A percentile compares a stretch with the other conserved stretches of the same genome.
Evolutionary conservation across 257 asterid genomes (phyloP).

Genomic region (Perilla frutescens): DNA sequence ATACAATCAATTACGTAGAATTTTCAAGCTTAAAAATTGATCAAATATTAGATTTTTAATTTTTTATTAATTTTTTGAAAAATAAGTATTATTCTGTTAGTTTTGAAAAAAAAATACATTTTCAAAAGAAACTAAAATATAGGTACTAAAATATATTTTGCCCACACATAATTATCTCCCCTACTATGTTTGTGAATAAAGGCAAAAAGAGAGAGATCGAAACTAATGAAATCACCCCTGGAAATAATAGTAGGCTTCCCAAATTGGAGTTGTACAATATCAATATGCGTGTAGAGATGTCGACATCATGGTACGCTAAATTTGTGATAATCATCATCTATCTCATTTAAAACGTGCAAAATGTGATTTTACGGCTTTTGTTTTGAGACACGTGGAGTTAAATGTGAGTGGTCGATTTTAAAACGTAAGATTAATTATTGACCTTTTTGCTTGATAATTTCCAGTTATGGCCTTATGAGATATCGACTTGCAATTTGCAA

Average conservation of each 20-base stretch:
- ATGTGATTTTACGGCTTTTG: slow-evolving; percentile 6
- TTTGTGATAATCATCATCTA: background rate
- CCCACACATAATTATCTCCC: background rate
- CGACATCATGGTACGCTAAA: slow-evolving; percentile 19
- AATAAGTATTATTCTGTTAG: too few relatives aligned
- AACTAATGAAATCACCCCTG: background rate
- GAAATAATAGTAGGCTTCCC: background rate
- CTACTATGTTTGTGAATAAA: background rate
- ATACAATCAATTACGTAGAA: too few relatives aligned
- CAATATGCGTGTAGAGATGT: background rate
- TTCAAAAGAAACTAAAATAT: too few relatives aligned
- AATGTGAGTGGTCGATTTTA: background rate
- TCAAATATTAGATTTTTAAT: too few relatives aligned
- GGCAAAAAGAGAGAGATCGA: background rate
- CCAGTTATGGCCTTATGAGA: background rate
- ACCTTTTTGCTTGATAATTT: background rate
- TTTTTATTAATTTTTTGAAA: too few relatives aligned
- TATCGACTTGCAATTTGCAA: background rate
- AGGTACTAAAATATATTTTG: too few relatives aligned
- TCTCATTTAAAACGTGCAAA: slow-evolving; percentile 38
- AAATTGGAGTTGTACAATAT: background rate
- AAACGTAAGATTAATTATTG: background rate
- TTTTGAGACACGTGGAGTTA: background rate
- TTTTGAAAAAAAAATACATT: too few relatives aligned
- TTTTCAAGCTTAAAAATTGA: too few relatives aligned